A percentile compares a stretch with the other conserved stretches of the same genome.
Evolutionary conservation across 176 grass and related monocot species (phyloP).

Genomic region (Carex cristatella): DNA sequence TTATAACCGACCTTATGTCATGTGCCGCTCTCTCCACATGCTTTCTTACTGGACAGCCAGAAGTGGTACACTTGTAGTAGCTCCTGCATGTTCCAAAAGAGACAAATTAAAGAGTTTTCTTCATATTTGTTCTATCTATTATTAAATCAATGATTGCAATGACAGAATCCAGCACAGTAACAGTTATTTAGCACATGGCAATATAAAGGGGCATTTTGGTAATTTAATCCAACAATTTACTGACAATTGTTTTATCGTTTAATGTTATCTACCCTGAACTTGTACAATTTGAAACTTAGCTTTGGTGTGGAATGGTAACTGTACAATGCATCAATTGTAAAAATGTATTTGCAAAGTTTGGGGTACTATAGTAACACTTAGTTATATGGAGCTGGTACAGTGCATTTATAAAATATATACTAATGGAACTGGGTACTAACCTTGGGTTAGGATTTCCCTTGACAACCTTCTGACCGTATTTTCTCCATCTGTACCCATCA

Average conservation of each 20-base stretch:
- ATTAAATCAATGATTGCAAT: neutral
- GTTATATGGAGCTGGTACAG: neutral
- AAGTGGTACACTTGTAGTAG: constrained; percentile 45
- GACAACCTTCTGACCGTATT: constrained; percentile 41
- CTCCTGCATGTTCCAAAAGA: constrained; percentile 22
- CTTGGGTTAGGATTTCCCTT: constrained; percentile 43
- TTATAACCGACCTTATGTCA: constrained; percentile 32
- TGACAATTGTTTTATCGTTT: neutral
- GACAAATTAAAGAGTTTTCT: neutral
- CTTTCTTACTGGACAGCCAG: constrained; percentile 29
- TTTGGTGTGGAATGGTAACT: no score
- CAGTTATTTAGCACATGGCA: neutral
- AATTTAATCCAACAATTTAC: neutral
- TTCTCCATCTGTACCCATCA: constrained; percentile 35
- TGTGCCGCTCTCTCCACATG: constrained; percentile 40
- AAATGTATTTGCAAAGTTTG: neutral
- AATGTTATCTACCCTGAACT: neutral
- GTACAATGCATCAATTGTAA: neutral
- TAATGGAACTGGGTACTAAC: neutral
- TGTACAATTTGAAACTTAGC: neutral
- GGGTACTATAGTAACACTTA: neutral
- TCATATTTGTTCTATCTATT: neutral
- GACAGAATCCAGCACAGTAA: neutral
- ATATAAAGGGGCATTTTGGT: neutral
- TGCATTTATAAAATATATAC: neutral